phyloP scores from a whole-genome alignment of 805 yeast genomes.

The Debaryomyces castellii region DNA sequence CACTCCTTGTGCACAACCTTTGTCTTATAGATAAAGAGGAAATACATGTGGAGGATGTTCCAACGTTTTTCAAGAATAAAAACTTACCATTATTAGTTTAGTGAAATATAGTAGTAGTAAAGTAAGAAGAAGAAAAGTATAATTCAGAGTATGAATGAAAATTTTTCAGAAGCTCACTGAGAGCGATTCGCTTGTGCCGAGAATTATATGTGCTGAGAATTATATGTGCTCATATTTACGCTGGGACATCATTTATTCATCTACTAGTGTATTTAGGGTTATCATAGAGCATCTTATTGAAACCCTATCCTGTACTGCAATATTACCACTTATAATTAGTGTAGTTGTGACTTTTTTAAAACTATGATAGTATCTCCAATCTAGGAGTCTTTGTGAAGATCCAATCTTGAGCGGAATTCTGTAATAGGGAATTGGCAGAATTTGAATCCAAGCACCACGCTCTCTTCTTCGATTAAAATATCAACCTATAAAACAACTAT shows the following conservation, averaged over 20 bases:
- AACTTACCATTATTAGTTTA: slow-evolving; percentile 29
- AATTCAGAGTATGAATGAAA: neutral
- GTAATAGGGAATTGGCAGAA: too few species aligned
- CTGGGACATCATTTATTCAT: neutral
- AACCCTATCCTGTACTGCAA: too few species aligned
- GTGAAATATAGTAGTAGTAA: neutral
- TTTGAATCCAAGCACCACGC: too few species aligned
- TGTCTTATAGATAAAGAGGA: slow-evolving; percentile 10
- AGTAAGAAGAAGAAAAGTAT: neutral
- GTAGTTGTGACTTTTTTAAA: too few species aligned
- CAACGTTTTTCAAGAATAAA: slow-evolving; percentile 18
- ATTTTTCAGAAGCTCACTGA: neutral
- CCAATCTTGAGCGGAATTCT: too few species aligned
- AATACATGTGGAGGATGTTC: slow-evolving; percentile 21
- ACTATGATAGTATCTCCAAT: too few species aligned
- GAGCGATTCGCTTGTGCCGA: neutral
- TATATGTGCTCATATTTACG: neutral
- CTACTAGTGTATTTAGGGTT: neutral
- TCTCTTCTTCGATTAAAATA: too few species aligned
- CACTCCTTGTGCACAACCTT: slow-evolving; percentile 26
- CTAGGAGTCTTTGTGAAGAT: too few species aligned
- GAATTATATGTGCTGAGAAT: too few species aligned
- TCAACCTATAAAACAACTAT: too few species aligned
- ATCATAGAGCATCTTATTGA: too few species aligned
- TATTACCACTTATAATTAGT: too few species aligned